Conservation (phyloP, 331 rosid genomes). For the Telfairia occidentalis region DNA sequence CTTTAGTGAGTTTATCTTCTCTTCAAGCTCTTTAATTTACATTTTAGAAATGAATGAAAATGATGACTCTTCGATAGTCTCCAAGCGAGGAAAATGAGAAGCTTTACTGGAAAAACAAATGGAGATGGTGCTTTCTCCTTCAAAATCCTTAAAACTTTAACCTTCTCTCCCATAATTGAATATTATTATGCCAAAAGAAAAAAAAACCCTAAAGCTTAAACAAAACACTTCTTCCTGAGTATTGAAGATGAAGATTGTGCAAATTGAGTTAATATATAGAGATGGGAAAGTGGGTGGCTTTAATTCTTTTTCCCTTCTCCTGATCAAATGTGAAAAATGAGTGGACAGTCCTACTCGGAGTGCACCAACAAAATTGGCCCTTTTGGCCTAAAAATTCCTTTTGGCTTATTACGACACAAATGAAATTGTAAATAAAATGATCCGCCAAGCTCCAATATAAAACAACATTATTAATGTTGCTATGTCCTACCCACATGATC, state of each 20-base stretch:
- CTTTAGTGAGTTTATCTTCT: no score
- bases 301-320: no score
- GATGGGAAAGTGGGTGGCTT: background rate
- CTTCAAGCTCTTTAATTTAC: no score
- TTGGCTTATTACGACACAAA: background rate
- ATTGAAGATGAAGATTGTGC: background rate
- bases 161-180: background rate
- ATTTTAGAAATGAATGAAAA: no score
- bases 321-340: no score
- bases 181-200: no score
- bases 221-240: background rate
- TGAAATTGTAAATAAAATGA: background rate
- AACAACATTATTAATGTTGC: background rate
- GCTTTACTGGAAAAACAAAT: background rate
- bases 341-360: background rate
- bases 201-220: background rate
- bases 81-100: conserved; percentile 1
- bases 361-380: background rate
- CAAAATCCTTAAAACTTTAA: background rate
- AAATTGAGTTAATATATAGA: background rate
- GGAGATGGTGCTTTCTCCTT: background rate
- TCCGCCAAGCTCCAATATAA: background rate
- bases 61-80: background rate
- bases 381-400: background rate
- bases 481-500: background rate